Conservation (phyloP, 23 red algal genomes). For the Gracilaria vermiculophylla region DNA sequence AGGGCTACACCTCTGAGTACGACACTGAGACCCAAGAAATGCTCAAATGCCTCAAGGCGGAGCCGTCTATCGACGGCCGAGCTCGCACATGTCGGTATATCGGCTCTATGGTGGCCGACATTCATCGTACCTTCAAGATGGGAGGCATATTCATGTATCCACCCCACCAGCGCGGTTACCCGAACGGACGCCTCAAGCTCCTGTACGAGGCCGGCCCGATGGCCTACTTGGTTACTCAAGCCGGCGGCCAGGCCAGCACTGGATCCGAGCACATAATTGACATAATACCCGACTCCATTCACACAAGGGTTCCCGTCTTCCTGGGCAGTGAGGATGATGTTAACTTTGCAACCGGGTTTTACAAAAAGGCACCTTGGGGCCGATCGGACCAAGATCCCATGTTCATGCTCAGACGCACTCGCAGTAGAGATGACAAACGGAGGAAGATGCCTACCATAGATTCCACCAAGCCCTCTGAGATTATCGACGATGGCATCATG, state of each 20-base stretch:
- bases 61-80: slow-evolving; percentile 73
- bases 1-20: slow-evolving; percentile 76
- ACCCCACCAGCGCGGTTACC: slow-evolving; percentile 57
- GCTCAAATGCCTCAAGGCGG: slow-evolving; percentile 84
- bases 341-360: slow-evolving; percentile 72
- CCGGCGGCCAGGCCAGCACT: slow-evolving; percentile 84
- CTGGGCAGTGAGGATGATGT: slow-evolving; percentile 92
- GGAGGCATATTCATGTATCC: slow-evolving; percentile 98
- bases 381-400: slow-evolving; percentile 86
- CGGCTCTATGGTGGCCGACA: slow-evolving; percentile 97
- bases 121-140: slow-evolving; percentile 92
- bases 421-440: slow-evolving; percentile 68
- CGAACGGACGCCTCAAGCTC: slow-evolving; percentile 84
- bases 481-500: slow-evolving; percentile 72
- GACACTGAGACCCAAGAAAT: slow-evolving; percentile 72
- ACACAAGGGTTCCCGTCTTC: slow-evolving; percentile 85
- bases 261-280: slow-evolving; percentile 83
- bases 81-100: slow-evolving; percentile 76
- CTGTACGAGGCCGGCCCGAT: slow-evolving; percentile 96
- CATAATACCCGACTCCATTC: slow-evolving; percentile 76
- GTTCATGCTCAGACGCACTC: slow-evolving; percentile 88
- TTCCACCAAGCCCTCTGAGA: background rate
- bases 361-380: slow-evolving; percentile 80
- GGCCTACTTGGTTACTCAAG: slow-evolving; percentile 86
- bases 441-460: background rate